Conservation (phyloP, 2,329 filamentous ascomycete species). For the Clarireedia paspali region DNA sequence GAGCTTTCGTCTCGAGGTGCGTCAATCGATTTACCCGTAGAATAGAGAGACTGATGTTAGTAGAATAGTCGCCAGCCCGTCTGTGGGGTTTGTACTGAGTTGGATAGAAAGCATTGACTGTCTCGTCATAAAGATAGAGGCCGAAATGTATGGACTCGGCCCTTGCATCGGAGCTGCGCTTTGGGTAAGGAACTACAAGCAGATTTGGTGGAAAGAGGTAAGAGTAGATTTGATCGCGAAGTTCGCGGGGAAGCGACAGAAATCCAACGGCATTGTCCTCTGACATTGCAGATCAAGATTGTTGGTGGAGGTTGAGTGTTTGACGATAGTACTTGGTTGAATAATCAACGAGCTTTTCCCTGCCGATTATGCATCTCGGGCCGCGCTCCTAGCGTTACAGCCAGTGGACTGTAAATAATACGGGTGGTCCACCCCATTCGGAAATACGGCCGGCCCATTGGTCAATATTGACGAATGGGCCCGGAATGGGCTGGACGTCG, state of each 20-base stretch:
- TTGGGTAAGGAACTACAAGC: neutral
- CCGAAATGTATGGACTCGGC: neutral
- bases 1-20: neutral
- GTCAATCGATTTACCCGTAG: neutral
- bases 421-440: too few relatives aligned
- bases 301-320: neutral
- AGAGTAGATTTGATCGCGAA: neutral
- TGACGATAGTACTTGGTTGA: too few relatives aligned
- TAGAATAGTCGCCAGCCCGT: neutral
- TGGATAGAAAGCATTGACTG: neutral
- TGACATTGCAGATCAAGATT: neutral
- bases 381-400: neutral
- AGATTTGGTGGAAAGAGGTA: neutral
- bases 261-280: neutral
- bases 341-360: too few relatives aligned
- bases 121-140: neutral
- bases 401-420: too few relatives aligned
- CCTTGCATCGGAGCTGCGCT: neutral
- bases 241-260: neutral
- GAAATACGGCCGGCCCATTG: too few relatives aligned
- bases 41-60: neutral
- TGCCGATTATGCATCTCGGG: neutral
- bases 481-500: too few relatives aligned
- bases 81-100: neutral
- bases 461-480: too few relatives aligned